Conservation (phyloP, 495 filamentous ascomycete species). For the Sphaerosporella brunnea region DNA sequence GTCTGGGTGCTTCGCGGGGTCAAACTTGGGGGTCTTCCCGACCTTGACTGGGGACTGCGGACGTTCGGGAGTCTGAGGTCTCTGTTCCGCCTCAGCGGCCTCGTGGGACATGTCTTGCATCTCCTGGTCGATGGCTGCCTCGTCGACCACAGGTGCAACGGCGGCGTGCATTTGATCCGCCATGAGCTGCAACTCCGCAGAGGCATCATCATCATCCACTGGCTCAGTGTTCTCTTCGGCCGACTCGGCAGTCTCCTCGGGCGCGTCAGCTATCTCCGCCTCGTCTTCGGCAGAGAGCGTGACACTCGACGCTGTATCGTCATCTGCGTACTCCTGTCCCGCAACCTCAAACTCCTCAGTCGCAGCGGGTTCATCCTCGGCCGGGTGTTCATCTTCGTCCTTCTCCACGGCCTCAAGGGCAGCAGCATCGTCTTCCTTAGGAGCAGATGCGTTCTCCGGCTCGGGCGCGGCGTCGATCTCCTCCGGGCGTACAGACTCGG, state of each 20-base stretch:
- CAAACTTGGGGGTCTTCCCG: slow-evolving; percentile 9
- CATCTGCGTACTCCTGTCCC: too few species aligned
- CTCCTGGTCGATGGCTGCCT: not conserved
- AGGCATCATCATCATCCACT: not conserved
- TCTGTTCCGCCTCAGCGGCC: not conserved
- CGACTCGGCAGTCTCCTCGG: too few species aligned
- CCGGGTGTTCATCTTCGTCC: too few species aligned
- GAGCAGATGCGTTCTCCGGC: not conserved
- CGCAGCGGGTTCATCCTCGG: not conserved
- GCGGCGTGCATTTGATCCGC: not conserved
- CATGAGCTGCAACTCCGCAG: not conserved
- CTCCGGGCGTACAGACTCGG: too few species aligned
- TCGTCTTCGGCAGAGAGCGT: too few species aligned
- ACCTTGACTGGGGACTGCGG: not conserved
- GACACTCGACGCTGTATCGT: too few species aligned
- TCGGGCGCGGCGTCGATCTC: too few species aligned
- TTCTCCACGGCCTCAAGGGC: not conserved
- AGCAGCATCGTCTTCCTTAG: not conserved
- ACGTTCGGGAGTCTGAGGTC: slow-evolving; percentile 1
- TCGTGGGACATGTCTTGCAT: not conserved
- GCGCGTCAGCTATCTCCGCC: too few species aligned
- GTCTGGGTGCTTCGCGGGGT: slow-evolving; percentile 5
- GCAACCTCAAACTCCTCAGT: not conserved
- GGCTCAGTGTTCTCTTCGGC: too few species aligned
- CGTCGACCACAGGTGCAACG: not conserved